A percentile compares a stretch with the other conserved stretches of the same genome.
Conservation (phyloP, 257 asterid species). For the Linderniella brevidens region DNA sequence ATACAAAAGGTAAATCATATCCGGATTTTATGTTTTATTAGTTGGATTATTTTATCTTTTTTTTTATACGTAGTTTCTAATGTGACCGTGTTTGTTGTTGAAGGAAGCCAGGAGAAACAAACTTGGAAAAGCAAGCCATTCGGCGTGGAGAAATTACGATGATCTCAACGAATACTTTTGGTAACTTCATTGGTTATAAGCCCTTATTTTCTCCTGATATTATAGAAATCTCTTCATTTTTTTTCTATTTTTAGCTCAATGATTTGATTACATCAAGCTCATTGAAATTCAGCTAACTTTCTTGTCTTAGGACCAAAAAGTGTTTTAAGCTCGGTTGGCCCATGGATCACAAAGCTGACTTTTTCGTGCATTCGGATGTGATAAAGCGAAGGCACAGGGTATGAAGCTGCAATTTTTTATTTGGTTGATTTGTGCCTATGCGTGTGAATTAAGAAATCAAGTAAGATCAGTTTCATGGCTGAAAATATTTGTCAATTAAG, state of each 20-base stretch:
- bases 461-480: no score
- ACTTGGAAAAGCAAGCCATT: slow-evolving; percentile 85
- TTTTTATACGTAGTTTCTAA: slow-evolving; percentile 9
- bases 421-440: not conserved
- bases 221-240: slow-evolving; percentile 4
- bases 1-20: slow-evolving; percentile 41
- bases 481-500: no score
- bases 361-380: slow-evolving; percentile 61
- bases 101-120: slow-evolving; percentile 89
- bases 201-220: slow-evolving; percentile 8
- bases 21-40: slow-evolving; percentile 7
- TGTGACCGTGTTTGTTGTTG: slow-evolving; percentile 21
- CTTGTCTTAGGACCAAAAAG: slow-evolving; percentile 44
- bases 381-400: slow-evolving; percentile 26
- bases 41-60: slow-evolving; percentile 6
- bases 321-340: slow-evolving; percentile 93
- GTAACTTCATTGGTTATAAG: slow-evolving; percentile 27
- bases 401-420: slow-evolving; percentile 8
- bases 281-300: not conserved
- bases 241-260: slow-evolving; percentile 3
- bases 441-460: no score
- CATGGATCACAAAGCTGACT: slow-evolving; percentile 48
- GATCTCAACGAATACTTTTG: slow-evolving; percentile 95
- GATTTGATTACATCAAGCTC: not conserved
- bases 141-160: slow-evolving; percentile 94